A percentile compares a stretch with the other conserved stretches of the same genome.
Evolutionary conservation across 2,329 filamentous ascomycete genomes (phyloP).

Genomic region (Lasiodiplodia sp.): DNA sequence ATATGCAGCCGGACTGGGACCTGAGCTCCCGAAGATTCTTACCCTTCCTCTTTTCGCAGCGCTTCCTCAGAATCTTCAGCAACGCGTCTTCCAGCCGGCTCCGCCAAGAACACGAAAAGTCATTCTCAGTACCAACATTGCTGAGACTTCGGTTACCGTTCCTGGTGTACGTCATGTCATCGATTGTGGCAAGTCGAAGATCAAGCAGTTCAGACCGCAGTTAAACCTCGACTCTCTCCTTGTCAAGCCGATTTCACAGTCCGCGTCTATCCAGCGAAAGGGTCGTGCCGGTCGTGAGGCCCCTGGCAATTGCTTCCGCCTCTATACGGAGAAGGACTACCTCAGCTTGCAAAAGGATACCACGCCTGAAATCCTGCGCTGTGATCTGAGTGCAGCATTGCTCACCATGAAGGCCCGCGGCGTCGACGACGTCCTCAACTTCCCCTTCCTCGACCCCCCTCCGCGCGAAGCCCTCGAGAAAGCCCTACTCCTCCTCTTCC

Average conservation of each 20-base stretch:
- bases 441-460: slow-evolving; percentile 85
- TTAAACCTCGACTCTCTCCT: slow-evolving; percentile 90
- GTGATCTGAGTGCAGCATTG: slow-evolving; percentile 84
- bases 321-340: slow-evolving; percentile 86
- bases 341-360: slow-evolving; percentile 74
- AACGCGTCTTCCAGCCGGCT: slow-evolving; percentile 81
- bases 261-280: slow-evolving; percentile 88
- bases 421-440: slow-evolving; percentile 79
- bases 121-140: slow-evolving; percentile 94
- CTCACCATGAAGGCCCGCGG: slow-evolving; percentile 94
- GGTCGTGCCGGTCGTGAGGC: slow-evolving; percentile 94
- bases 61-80: slow-evolving; percentile 83
- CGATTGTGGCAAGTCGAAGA: slow-evolving; percentile 91
- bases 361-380: slow-evolving; percentile 87
- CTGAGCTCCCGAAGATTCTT: slow-evolving; percentile 73
- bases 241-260: slow-evolving; percentile 89
- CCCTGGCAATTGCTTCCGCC: slow-evolving; percentile 84
- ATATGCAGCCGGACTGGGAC: slow-evolving; percentile 74
- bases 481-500: slow-evolving; percentile 79
- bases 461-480: slow-evolving; percentile 80
- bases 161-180: slow-evolving; percentile 91
- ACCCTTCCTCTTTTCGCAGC: slow-evolving; percentile 89
- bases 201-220: slow-evolving; percentile 86
- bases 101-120: slow-evolving; percentile 82
- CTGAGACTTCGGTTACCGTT: slow-evolving; percentile 97